Evolutionary conservation across 1,139 yeast species (phyloP), one percentile per base, ranked within the genome.

Genomic region (Geotrichum klebahnii): DNA sequence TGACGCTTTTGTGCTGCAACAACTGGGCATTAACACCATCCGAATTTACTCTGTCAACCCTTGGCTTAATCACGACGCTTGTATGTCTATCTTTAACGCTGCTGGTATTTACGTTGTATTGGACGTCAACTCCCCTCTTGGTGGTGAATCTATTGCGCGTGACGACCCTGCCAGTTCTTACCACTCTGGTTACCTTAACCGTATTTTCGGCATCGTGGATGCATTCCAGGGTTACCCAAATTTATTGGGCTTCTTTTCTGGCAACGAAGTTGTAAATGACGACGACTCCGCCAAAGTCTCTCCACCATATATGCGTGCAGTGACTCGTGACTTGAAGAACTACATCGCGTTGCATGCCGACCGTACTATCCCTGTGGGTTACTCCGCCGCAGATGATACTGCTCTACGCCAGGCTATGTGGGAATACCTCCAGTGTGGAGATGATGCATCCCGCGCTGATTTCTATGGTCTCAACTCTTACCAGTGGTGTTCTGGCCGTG

Each of bases 381-480:
- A 92, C 67, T 84, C 97, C 0, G 97, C 97, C 0, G 97, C 97
- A 1, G 98, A 92, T 67, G 97, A 88, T 62, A 73, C 86, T 56
- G 70, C 75, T 51, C 87, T 79, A 65, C 75, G 98, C 58, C 79
- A 79, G 12, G 77, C 96, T 0, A 72, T 89, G 50, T 87, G 96
- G 2, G 76, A 80, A 54, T 92, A 88, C 64, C 76, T 92, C 56
- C 92, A 85, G 62, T 92, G 97, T 63, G 74, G 77, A 16, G 78
- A 78, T 37, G 81, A 78, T 14, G 63, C 64, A 10, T 82, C 84
- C 45, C 70, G 83, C 1, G 86, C 88, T 28, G 98, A 92, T 65
- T 92, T 92, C 64, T 90, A 88, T 68, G 98, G 98, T 3, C 90
- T 92, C 50, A 92, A 92, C 66, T 83, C 96, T 0, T 92, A 92